phyloP scores from a whole-genome alignment of 2,329 filamentous ascomycete species.

The Lasiodiplodia hormozganensis region DNA sequence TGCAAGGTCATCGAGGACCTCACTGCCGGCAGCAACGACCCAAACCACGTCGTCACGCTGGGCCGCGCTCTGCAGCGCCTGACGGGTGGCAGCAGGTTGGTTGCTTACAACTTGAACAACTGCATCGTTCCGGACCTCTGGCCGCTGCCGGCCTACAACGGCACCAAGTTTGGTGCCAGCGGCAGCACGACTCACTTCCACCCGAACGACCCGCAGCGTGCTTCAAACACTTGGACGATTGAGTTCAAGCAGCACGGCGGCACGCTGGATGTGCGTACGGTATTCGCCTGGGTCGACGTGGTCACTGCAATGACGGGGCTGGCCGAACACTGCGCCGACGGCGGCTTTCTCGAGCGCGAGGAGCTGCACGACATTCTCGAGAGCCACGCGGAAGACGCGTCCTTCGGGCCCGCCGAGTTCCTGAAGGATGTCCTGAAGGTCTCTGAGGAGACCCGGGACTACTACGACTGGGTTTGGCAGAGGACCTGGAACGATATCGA shows the following conservation, averaged over 20 bases:
- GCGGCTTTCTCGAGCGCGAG: neutral
- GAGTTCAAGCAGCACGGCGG: constrained; percentile 41
- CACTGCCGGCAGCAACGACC: neutral
- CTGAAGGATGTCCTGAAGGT: neutral
- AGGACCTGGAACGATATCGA: too few species aligned
- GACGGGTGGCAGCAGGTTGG: neutral
- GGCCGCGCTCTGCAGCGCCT: neutral
- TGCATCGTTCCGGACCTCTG: too few species aligned
- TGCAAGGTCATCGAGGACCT: neutral
- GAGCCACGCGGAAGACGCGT: neutral
- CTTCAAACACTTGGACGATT: constrained; percentile 32
- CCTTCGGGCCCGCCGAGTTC: neutral
- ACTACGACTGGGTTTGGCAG: neutral
- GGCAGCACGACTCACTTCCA: neutral
- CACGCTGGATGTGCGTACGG: constrained; percentile 35
- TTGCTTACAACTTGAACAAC: neutral
- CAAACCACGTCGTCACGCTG: fast-evolving
- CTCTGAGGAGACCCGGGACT: neutral
- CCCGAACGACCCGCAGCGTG: too few species aligned
- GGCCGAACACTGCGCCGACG: neutral
- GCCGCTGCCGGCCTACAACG: neutral
- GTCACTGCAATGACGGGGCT: constrained; percentile 1
- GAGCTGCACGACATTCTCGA: neutral
- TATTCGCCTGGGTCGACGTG: constrained; percentile 39
- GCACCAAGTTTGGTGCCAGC: neutral